Percentiles rank a stretch among this genome's conserved stretches.
Conservation (phyloP, 805 yeast species). For the Dipodascus albidus region DNA sequence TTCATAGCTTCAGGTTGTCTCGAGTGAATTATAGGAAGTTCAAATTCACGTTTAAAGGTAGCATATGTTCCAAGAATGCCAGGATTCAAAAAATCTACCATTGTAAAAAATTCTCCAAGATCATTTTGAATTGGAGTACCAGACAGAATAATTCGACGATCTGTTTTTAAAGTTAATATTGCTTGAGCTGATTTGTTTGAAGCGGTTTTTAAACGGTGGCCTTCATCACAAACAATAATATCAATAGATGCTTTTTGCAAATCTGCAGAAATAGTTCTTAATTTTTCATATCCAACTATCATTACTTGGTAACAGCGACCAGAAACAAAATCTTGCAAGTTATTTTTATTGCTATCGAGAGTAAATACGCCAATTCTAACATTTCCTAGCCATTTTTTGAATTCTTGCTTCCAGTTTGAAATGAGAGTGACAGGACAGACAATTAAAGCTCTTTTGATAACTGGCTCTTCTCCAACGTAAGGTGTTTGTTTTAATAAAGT, state of each 20-base stretch:
- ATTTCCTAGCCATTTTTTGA: constrained; percentile 74
- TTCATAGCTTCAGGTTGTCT: constrained; percentile 52
- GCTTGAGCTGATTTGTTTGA: constrained; percentile 61
- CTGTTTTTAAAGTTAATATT: constrained; percentile 42
- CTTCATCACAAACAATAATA: constrained; percentile 85
- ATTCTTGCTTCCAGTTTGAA: constrained; percentile 80
- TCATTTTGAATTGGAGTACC: constrained; percentile 96
- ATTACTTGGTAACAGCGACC: constrained; percentile 72
- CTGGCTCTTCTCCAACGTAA: constrained; percentile 24
- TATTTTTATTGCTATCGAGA: constrained; percentile 42
- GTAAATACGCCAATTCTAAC: constrained; percentile 58
- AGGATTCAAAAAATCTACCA: constrained; percentile 77
- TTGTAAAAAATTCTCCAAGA: constrained; percentile 66
- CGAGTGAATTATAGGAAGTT: constrained; percentile 60
- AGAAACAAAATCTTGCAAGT: constrained; percentile 47
- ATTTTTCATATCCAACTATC: constrained; percentile 80
- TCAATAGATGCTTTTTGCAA: constrained; percentile 35
- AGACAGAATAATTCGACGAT: constrained; percentile 52
- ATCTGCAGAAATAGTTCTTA: constrained; percentile 39
- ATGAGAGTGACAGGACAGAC: constrained; percentile 90
- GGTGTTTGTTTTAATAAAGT: constrained; percentile 45
- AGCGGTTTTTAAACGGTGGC: constrained; percentile 75
- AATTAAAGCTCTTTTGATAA: constrained; percentile 50
- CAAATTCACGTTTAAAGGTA: constrained; percentile 36
- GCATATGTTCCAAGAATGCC: constrained; percentile 59